Conservation (phyloP, 768 basidiomycete genomes). For the Nidularia pulvinata region DNA sequence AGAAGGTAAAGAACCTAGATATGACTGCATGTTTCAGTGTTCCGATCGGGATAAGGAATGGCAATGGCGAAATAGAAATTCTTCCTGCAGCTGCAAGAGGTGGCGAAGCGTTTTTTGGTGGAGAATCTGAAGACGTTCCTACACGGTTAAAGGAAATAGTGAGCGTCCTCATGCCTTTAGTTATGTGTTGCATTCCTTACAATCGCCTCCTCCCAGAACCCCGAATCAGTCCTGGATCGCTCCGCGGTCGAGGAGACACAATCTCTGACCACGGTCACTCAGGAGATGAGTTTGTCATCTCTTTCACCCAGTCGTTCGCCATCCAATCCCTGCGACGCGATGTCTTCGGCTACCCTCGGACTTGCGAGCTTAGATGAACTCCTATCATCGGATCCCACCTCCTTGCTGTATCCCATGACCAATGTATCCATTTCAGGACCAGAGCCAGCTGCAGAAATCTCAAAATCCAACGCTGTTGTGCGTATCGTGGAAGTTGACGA, state of each 20-base stretch:
- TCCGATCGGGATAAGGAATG: constrained; percentile 60
- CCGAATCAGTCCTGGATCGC: not conserved
- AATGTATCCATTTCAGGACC: too few relatives aligned
- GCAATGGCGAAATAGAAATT: constrained; percentile 51
- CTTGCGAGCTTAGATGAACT: too few relatives aligned
- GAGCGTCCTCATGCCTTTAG: constrained; percentile 9
- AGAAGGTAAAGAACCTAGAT: constrained; percentile 9
- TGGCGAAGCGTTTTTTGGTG: constrained; percentile 46
- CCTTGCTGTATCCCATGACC: too few relatives aligned
- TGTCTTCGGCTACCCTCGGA: too few relatives aligned
- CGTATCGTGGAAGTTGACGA: constrained; percentile 22
- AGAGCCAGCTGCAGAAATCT: too few relatives aligned
- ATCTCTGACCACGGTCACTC: constrained; percentile 6
- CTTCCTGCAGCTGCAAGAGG: constrained; percentile 23
- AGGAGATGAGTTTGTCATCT: not conserved
- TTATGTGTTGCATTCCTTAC: not conserved
- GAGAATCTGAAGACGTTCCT: constrained; percentile 49
- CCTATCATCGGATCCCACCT: too few relatives aligned
- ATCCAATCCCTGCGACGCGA: not conserved
- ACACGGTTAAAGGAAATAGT: constrained; percentile 59
- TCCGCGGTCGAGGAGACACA: constrained; percentile 51
- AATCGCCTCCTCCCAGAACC: not conserved
- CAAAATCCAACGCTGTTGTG: too few relatives aligned
- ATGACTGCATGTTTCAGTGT: constrained; percentile 22
- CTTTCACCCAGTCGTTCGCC: not conserved